Evolutionary conservation across 169 alveolate genomes (phyloP).

Genomic region (Blepharisma undulans): DNA sequence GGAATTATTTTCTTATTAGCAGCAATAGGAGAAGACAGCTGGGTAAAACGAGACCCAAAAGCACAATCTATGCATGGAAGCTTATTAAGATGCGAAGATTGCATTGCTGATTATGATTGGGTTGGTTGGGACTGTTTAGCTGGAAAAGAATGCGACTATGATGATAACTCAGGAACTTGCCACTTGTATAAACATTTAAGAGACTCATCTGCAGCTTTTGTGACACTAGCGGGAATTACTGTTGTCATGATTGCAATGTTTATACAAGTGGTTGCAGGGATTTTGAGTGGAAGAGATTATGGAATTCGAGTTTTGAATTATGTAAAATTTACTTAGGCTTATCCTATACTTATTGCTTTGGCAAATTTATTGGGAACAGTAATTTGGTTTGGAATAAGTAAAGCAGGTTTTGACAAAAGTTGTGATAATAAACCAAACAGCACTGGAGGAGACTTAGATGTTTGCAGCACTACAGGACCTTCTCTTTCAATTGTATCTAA

Average conservation of each 20-base stretch:
- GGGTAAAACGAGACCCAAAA: neutral
- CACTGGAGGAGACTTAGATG: neutral
- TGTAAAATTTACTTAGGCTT: constrained; percentile 3
- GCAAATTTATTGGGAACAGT: neutral
- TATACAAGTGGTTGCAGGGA: neutral
- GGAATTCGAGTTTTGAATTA: neutral
- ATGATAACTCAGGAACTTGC: neutral
- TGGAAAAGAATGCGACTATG: neutral
- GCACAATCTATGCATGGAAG: neutral
- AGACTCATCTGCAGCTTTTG: neutral
- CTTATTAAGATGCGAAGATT: neutral
- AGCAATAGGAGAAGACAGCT: neutral
- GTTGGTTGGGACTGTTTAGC: neutral
- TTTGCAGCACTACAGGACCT: neutral
- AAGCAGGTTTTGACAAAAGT: neutral
- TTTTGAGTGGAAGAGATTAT: neutral
- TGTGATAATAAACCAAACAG: neutral
- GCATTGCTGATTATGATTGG: neutral
- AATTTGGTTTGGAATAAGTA: neutral
- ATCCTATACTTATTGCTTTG: neutral
- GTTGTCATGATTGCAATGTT: neutral
- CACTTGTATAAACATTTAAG: neutral
- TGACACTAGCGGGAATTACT: neutral
- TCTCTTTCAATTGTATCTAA: constrained; percentile 1
- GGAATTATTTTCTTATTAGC: neutral